Conservation (phyloP, 2,329 filamentous ascomycete genomes). For the Neonectria ditissima region DNA sequence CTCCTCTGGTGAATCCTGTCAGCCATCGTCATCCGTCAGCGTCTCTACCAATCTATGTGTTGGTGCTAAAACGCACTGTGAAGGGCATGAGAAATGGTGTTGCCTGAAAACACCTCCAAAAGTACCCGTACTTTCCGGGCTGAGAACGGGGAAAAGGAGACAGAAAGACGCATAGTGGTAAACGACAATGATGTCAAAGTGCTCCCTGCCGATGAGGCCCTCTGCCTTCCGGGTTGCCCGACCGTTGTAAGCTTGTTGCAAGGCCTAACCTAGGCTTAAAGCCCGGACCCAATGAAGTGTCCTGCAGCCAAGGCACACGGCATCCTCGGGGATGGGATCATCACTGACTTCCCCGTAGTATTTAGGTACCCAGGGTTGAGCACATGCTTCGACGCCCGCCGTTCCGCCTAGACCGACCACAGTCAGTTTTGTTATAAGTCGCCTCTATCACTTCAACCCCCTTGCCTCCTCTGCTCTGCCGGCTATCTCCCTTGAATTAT, state of each 20-base stretch:
- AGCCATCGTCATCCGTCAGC: not conserved
- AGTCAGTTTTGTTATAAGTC: not conserved
- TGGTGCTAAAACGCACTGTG: not conserved
- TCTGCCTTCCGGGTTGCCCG: constrained; percentile 6
- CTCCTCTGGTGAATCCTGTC: not conserved
- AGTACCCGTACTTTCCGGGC: not conserved
- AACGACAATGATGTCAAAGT: not conserved
- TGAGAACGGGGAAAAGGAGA: not conserved
- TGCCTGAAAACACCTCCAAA: not conserved
- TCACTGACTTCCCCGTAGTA: constrained; percentile 13
- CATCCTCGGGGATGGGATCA: constrained; percentile 33
- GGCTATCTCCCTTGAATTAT: not conserved
- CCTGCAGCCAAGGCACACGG: constrained; percentile 23
- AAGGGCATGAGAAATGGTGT: not conserved
- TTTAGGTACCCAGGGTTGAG: constrained; percentile 28
- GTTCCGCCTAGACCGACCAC: constrained; percentile 36
- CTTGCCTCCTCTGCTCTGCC: not conserved
- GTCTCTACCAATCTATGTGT: not conserved
- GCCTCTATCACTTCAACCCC: constrained; percentile 30
- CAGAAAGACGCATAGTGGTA: not conserved
- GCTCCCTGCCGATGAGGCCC: not conserved
- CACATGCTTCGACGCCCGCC: constrained; percentile 31
- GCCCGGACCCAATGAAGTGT: not conserved
- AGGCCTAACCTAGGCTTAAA: constrained; percentile 5
- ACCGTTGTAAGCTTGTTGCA: not conserved